A percentile compares a stretch with the other conserved stretches of the same genome.
Conservation (phyloP, 352 stramenopile genomes). For the Phytophthora podocarpi region DNA sequence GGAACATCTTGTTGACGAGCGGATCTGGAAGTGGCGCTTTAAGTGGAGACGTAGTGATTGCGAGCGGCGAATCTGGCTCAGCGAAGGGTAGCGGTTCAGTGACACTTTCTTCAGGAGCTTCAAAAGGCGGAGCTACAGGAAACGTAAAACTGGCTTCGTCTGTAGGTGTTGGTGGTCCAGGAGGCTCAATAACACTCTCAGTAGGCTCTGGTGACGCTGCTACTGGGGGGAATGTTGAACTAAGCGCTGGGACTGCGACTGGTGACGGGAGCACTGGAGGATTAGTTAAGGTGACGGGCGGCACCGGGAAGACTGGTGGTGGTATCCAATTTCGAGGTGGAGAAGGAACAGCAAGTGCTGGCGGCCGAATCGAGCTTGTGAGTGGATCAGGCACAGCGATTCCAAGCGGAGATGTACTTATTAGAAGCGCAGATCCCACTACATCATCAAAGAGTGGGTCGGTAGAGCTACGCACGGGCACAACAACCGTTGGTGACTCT, state of each 20-base stretch:
- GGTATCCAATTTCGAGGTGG: slow-evolving; percentile 8
- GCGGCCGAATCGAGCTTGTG: slow-evolving; percentile 28
- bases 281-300: neutral
- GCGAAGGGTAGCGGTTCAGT: slow-evolving; percentile 26
- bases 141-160: slow-evolving; percentile 32
- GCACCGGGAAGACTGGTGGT: slow-evolving; percentile 17
- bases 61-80: slow-evolving; percentile 18
- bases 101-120: slow-evolving; percentile 27
- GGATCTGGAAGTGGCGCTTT: slow-evolving; percentile 22
- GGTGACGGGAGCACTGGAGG: slow-evolving; percentile 4
- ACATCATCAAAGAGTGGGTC: slow-evolving; percentile 19
- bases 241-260: slow-evolving; percentile 28
- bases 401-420: slow-evolving; percentile 30
- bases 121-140: slow-evolving; percentile 26
- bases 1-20: slow-evolving; percentile 33
- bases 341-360: slow-evolving; percentile 15
- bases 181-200: slow-evolving; percentile 30
- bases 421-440: slow-evolving; percentile 23
- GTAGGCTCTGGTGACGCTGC: slow-evolving; percentile 17
- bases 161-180: slow-evolving; percentile 10
- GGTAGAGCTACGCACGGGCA: slow-evolving; percentile 28
- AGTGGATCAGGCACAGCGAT: slow-evolving; percentile 27
- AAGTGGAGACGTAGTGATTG: slow-evolving; percentile 36
- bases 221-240: slow-evolving; percentile 15
- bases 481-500: slow-evolving; percentile 19